phyloP scores from a whole-genome alignment of 1,284 basidiomycete genomes.

The Apiotrichum laibachii region DNA sequence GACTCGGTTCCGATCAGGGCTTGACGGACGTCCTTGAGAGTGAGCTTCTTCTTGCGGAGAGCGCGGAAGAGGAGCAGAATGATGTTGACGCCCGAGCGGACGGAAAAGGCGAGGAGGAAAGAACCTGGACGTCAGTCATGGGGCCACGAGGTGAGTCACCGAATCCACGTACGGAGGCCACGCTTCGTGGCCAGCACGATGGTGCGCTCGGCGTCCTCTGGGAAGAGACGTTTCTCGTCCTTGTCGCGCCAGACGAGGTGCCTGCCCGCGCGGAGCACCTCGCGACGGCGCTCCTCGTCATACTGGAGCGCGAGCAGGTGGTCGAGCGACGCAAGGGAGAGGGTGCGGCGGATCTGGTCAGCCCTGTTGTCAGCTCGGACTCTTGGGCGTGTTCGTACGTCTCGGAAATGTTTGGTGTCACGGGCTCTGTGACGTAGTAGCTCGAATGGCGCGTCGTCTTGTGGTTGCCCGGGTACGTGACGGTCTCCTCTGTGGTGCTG shows the following conservation, averaged over 20 bases:
- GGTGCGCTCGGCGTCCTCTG: constrained; percentile 67
- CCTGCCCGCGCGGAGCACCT: constrained; percentile 34
- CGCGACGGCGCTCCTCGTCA: constrained; percentile 34
- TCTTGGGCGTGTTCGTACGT: constrained; percentile 33
- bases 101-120: constrained; percentile 69
- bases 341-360: constrained; percentile 49
- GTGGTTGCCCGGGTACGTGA: constrained; percentile 9
- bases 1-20: constrained; percentile 78
- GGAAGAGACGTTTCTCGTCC: constrained; percentile 69
- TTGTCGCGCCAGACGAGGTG: constrained; percentile 73
- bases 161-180: constrained; percentile 65
- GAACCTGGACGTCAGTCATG: constrained; percentile 59
- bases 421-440: constrained; percentile 34
- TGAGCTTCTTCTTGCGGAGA: constrained; percentile 56
- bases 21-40: constrained; percentile 64
- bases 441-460: neutral
- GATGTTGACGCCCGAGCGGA: constrained; percentile 75
- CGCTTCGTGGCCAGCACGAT: constrained; percentile 70
- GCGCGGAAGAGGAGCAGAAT: constrained; percentile 68
- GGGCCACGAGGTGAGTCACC: neutral
- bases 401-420: constrained; percentile 49
- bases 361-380: constrained; percentile 30
- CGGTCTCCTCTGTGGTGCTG: neutral
- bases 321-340: constrained; percentile 51
- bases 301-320: constrained; percentile 38